These are phyloP conservation scores for Vanrija sp. DNA, from an alignment of 1,284 basidiomycete genomes.

Conservation along the genomic window DNA sequence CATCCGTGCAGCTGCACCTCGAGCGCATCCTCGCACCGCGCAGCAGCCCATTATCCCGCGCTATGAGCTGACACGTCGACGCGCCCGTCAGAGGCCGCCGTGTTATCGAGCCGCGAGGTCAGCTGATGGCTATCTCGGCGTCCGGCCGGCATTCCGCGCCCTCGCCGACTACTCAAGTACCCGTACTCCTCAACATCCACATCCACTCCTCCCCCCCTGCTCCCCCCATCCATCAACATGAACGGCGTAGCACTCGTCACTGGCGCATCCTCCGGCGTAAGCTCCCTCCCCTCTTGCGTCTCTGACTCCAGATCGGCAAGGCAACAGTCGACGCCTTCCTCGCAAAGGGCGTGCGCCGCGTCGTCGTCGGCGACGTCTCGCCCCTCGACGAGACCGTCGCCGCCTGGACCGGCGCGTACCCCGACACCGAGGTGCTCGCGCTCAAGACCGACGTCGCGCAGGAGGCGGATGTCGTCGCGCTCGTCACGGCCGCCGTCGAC, in stretches of 20 bases:
- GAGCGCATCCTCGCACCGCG: no score
- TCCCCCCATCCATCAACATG: background rate
- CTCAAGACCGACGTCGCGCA: conserved; percentile 11
- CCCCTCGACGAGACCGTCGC: background rate
- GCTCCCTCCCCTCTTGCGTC: background rate
- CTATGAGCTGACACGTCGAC: no score
- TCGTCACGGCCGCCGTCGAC: background rate
- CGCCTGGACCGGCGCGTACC: background rate
- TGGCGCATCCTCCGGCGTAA: conserved; percentile 20
- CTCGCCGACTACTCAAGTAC: no score
- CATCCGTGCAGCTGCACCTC: no score
- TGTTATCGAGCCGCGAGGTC: no score
- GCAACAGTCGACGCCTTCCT: conserved; percentile 11
- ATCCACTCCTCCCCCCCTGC: no score
- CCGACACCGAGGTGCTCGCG: conserved; percentile 1
- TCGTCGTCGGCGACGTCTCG: conserved; percentile 4
- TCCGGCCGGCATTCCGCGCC: no score
- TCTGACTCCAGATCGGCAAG: conserved; percentile 6
- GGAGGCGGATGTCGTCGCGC: conserved; percentile 1
- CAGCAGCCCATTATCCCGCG: no score
- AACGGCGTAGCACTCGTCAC: conserved; percentile 22
- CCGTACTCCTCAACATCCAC: no score
- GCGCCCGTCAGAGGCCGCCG: no score
- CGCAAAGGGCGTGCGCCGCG: conserved; percentile 4
- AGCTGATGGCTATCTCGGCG: no score